Base-by-base conservation (phyloP, 306 rosid genomes). In the Amphicarpaea edgeworthii region DNA sequence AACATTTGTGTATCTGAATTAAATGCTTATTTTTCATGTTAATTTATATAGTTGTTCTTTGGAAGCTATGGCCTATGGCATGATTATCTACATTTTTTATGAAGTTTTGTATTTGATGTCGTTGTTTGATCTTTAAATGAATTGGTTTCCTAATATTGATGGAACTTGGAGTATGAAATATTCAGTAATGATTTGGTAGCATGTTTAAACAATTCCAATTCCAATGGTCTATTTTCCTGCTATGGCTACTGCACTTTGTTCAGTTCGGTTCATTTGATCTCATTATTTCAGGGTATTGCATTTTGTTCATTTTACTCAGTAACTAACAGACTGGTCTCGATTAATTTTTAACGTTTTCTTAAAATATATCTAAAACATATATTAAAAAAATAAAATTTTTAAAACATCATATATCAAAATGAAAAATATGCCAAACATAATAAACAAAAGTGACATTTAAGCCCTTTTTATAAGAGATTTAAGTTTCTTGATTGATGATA, bases 1-100 rank as follows among this genome's bases (percentile, higher is more conserved):
- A 11, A 2, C 26, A 12, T 26, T 63, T 79, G n/a, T 74, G 75
- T 69, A 42, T 67, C 43, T 19, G 64, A 47, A 59, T 61, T 23
- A 61, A 59, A 15, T 54, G 34, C 76, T 57, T 70, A 2, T 20
- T 26, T 3, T 37, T 23, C 37, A 24, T 11, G 12, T 34, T 72
- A 12, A 64, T 62, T 20, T 67, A 23, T n/a, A 1, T 70, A 53
- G 65, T 24, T 8, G 30, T 75, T 57, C 76, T 71, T 61, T 3
- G 11, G 23, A 66, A 46, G 64, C 51, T 16, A n/a, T 68, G 65
- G 12, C 54, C 51, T 34, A 32, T 68, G 58, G 16, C 43, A 24
- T 24, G 16, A 17, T 69, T 40, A 21, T 43, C 38, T 26, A 4
- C 20, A 37, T 38, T 71, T 21, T 10, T 14, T 28, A 49, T 71